A percentile compares a stretch with the other conserved stretches of the same genome.
Conservation (phyloP, 2,329 filamentous ascomycete genomes). For the Penicillium sp. region DNA sequence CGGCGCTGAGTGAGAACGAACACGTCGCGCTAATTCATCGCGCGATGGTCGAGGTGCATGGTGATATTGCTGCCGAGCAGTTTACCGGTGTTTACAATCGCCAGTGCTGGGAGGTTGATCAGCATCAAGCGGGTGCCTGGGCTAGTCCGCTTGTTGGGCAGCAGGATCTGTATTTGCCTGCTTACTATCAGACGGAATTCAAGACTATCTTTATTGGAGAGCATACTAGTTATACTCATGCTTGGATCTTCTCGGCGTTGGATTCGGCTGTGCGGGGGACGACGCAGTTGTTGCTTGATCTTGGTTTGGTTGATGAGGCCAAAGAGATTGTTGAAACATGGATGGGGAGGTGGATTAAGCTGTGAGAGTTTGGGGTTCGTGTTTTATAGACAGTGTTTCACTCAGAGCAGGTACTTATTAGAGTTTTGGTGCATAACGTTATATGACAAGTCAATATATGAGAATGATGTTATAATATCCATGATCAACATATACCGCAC, state of each 20-base stretch:
- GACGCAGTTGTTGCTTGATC: constrained; percentile 60
- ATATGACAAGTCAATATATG: background rate
- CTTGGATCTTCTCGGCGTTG: constrained; percentile 56
- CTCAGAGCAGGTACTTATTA: background rate
- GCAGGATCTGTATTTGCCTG: constrained; percentile 68
- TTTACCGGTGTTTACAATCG: constrained; percentile 66
- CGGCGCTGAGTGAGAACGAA: constrained; percentile 30
- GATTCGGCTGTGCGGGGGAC: constrained; percentile 67
- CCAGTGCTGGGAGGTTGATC: constrained; percentile 65
- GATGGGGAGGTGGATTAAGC: constrained; percentile 66
- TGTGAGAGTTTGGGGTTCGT: constrained; percentile 2
- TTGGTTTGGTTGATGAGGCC: constrained; percentile 69
- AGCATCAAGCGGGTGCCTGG: constrained; percentile 64
- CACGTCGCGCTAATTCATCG: constrained; percentile 64
- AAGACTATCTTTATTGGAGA: constrained; percentile 70
- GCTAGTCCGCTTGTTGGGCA: constrained; percentile 61
- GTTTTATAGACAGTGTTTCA: background rate
- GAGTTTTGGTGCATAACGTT: background rate
- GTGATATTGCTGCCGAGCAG: constrained; percentile 57
- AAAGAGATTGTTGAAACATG: constrained; percentile 63
- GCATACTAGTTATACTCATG: constrained; percentile 70
- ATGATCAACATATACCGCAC: background rate
- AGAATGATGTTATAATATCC: background rate
- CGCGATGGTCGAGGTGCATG: constrained; percentile 68
- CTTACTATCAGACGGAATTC: constrained; percentile 70